Percentiles rank a stretch among this genome's conserved stretches.
phyloP scores from a whole-genome alignment of 495 filamentous ascomycete species.

The Trichoderma reesei region DNA sequence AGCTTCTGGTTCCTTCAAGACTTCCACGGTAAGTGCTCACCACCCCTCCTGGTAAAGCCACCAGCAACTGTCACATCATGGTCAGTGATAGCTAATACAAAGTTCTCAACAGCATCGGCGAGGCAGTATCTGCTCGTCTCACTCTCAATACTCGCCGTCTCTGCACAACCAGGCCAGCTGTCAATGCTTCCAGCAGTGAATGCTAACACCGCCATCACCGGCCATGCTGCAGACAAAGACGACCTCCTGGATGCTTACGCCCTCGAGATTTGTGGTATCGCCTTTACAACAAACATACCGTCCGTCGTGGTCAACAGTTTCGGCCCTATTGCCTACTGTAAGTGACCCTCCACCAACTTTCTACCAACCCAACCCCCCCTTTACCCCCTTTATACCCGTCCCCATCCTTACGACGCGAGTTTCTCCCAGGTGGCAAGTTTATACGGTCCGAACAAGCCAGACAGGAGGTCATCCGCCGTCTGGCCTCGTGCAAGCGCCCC shows the following conservation, averaged over 20 bases:
- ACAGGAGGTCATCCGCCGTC: slow-evolving; percentile 15
- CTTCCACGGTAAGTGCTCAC: not conserved
- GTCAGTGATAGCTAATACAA: not conserved
- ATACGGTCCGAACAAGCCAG: slow-evolving; percentile 17
- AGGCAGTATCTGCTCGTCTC: not conserved
- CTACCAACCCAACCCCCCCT: not conserved
- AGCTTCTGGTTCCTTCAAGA: not conserved
- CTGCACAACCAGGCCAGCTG: not conserved
- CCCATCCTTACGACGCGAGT: not conserved
- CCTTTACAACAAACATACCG: slow-evolving; percentile 25
- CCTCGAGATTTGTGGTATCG: slow-evolving; percentile 23
- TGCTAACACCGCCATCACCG: not conserved
- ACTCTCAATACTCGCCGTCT: not conserved
- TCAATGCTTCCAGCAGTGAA: not conserved
- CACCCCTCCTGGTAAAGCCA: not conserved
- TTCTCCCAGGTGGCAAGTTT: slow-evolving; percentile 14
- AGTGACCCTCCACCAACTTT: slow-evolving; percentile 1
- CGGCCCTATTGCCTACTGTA: slow-evolving; percentile 31
- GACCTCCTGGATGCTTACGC: slow-evolving; percentile 21
- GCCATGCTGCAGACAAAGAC: not conserved
- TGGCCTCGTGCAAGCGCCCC: slow-evolving; percentile 13
- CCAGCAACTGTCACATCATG: not conserved
- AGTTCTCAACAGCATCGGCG: not conserved
- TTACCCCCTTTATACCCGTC: not conserved
- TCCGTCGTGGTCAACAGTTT: slow-evolving; percentile 31